A percentile compares a stretch with the other conserved stretches of the same genome.
phyloP scores from a whole-genome alignment of 2,329 filamentous ascomycete genomes.

The Aspergillus brasiliensis region DNA sequence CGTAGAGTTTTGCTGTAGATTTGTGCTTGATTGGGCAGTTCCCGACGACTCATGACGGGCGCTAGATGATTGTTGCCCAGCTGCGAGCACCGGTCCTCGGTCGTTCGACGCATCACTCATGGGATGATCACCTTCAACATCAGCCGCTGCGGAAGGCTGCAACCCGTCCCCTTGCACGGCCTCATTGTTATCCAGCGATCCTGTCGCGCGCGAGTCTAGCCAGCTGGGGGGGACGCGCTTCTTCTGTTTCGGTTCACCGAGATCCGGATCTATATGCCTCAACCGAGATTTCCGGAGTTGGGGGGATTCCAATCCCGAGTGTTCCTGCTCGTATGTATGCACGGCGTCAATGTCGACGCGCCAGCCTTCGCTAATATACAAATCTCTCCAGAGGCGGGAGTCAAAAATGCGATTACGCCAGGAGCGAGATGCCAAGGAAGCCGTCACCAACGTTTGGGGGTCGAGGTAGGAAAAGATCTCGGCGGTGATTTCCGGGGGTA shows the following conservation, averaged over 20 bases:
- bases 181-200: constrained; percentile 16
- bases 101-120: constrained; percentile 45
- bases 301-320: constrained; percentile 39
- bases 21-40: constrained; percentile 10
- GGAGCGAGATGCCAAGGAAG: constrained; percentile 74
- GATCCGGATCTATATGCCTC: constrained; percentile 50
- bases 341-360: constrained; percentile 69
- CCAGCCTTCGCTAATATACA: constrained; percentile 89
- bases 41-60: constrained; percentile 13
- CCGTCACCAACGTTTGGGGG: constrained; percentile 74
- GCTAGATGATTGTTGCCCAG: constrained; percentile 22
- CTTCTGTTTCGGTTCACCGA: constrained; percentile 55
- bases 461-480: constrained; percentile 87
- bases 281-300: constrained; percentile 51
- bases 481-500: constrained; percentile 88
- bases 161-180: constrained; percentile 6
- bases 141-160: constrained; percentile 21
- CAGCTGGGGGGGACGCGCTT: constrained; percentile 53
- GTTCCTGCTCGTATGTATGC: constrained; percentile 62
- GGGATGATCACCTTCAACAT: constrained; percentile 45
- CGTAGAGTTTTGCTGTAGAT: constrained; percentile 19
- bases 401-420: constrained; percentile 85
- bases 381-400: constrained; percentile 78
- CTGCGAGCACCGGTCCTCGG: constrained; percentile 15
- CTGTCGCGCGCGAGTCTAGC: constrained; percentile 42